Evolutionary conservation across 78 protist genomes (phyloP), one percentile per base, ranked within the genome.

Genomic region (Dictyostelium citrinum): DNA sequence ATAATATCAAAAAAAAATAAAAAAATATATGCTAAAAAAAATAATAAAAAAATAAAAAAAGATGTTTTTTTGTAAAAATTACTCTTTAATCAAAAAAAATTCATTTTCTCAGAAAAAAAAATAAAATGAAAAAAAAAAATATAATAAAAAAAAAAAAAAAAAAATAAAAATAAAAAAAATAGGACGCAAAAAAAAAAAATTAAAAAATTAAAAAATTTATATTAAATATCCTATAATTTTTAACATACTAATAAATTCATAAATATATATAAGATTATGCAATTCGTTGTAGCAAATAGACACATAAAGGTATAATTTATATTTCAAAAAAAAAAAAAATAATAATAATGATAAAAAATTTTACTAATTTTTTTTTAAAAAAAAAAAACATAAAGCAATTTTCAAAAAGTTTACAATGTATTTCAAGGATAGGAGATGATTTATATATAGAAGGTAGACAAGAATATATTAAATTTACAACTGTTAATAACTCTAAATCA

Each of bases 401-500:
- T 39, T 41, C 86, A 68, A 90, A 90, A 90, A 37, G 58, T 39
- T 46, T 84, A 5, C 91, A 84, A 74, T 84, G 74, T 84, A 41
- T 84, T 35, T 31, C 83, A 12, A 84, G 60, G 22, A 71, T 84
- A 51, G 80, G 91, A 1, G 91, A 84, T 51, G 91, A 84, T 33
- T 75, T 84, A 17, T 71, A 84, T 58, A 58, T 84, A 10, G 67
- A 84, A 58, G 27, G n/a, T 46, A 49, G 35, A 39, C n/a, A 7
- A 49, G 91, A 84, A 14, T 39, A 55, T 80, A 31, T 84, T n/a
- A 84, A 55, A 84, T 84, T 84, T 75, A 74, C n/a, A 35, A 76
- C 91, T 58, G 64, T 75, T 37, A 84, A 84, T 58, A 37, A 10
- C 9, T 31, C 91, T 5, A 84, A 74, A 75, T 74, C 91, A 37